These are phyloP conservation scores for Ilex aquifolium DNA, from an alignment of 257 asterid species.

Conservation along the genomic window DNA sequence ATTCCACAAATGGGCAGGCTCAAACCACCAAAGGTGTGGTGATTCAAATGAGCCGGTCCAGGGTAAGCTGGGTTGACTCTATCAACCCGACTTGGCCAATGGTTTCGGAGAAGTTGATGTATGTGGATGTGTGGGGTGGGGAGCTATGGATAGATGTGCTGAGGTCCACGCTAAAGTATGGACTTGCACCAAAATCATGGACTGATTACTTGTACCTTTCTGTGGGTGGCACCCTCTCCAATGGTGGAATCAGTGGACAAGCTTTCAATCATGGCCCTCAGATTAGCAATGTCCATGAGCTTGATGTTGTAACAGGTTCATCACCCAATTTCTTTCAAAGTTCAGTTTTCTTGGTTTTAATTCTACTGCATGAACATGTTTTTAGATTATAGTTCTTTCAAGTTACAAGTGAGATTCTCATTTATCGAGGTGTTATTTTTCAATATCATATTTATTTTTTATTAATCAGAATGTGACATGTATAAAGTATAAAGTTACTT, in stretches of 20 bases:
- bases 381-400: not conserved
- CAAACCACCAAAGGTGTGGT: constrained; percentile 50
- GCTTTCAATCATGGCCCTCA: constrained; percentile 89
- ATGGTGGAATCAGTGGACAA: constrained; percentile 86
- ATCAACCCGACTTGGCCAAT: constrained; percentile 17
- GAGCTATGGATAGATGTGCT: constrained; percentile 76
- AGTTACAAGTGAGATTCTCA: not conserved
- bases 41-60: constrained; percentile 44
- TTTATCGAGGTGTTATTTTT: no score
- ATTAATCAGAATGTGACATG: no score
- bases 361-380: not conserved
- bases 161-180: constrained; percentile 45
- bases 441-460: no score
- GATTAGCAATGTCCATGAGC: constrained; percentile 62
- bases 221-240: constrained; percentile 79
- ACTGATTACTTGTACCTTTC: constrained; percentile 86
- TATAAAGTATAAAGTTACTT: no score
- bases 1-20: constrained; percentile 80
- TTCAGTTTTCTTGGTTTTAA: not conserved
- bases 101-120: constrained; percentile 45
- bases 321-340: not conserved
- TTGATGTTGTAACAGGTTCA: constrained; percentile 79
- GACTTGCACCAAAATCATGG: constrained; percentile 86
- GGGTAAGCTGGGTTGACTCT: not conserved
- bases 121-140: constrained; percentile 85